These are phyloP conservation scores for Gnomoniopsis sp. DNA, from an alignment of 2,329 filamentous ascomycete genomes.

Conservation along the genomic window DNA sequence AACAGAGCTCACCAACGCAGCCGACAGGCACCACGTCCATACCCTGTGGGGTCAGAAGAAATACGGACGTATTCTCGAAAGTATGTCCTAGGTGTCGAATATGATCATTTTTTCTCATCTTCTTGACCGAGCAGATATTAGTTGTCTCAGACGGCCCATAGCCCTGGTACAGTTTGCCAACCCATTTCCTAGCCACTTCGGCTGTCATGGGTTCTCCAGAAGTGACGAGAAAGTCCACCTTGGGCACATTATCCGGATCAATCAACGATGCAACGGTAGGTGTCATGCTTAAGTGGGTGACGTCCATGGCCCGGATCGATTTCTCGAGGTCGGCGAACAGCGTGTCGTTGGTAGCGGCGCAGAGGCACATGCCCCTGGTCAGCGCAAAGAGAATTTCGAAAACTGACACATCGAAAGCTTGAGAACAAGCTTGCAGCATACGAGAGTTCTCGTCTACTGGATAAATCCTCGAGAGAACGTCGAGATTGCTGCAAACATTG, in stretches of 20 bases:
- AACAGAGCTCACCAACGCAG: slow-evolving; percentile 78
- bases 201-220: slow-evolving; percentile 78
- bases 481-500: slow-evolving; percentile 75
- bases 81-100: slow-evolving; percentile 74
- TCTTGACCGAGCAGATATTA: slow-evolving; percentile 78
- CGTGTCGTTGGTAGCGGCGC: slow-evolving; percentile 69
- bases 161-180: slow-evolving; percentile 67
- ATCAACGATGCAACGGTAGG: slow-evolving; percentile 81
- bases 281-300: slow-evolving; percentile 83
- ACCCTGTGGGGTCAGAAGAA: slow-evolving; percentile 51
- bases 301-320: slow-evolving; percentile 57
- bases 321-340: slow-evolving; percentile 70
- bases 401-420: slow-evolving; percentile 83
- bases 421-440: slow-evolving; percentile 79
- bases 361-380: slow-evolving; percentile 74
- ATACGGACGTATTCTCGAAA: slow-evolving; percentile 72
- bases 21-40: slow-evolving; percentile 62
- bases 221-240: slow-evolving; percentile 72
- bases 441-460: slow-evolving; percentile 50
- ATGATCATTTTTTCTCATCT: slow-evolving; percentile 53
- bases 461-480: slow-evolving; percentile 63
- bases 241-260: slow-evolving; percentile 63
- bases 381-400: slow-evolving; percentile 90
- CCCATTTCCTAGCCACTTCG: slow-evolving; percentile 68
- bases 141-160: slow-evolving; percentile 86